These are phyloP conservation scores for Blastobotrys chiropterorum DNA, from an alignment of 805 yeast species.

Conservation along the genomic window DNA sequence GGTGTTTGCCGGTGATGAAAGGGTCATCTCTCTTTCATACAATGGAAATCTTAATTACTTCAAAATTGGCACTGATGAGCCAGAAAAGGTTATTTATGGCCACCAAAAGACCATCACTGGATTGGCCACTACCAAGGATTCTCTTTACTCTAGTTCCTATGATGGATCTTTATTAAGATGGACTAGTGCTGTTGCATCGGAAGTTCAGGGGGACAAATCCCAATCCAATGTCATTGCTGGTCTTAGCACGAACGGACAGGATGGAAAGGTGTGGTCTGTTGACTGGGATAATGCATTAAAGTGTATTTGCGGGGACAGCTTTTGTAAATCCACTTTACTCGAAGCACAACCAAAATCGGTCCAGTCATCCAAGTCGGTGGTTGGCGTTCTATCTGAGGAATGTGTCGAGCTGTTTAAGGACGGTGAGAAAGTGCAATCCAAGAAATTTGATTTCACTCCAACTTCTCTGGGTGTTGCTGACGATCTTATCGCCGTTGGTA, in stretches of 20 bases:
- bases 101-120: conserved; percentile 82
- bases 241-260: conserved; percentile 15
- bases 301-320: conserved; percentile 28
- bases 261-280: conserved; percentile 41
- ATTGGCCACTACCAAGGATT: conserved; percentile 27
- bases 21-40: conserved; percentile 58
- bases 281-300: conserved; percentile 88
- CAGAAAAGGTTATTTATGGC: conserved; percentile 49
- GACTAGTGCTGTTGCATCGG: conserved; percentile 39
- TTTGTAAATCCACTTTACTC: conserved; percentile 31
- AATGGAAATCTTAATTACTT: conserved; percentile 68
- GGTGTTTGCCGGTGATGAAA: conserved; percentile 51
- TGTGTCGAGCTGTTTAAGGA: conserved; percentile 35
- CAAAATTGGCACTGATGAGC: conserved; percentile 30
- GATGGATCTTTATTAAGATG: conserved; percentile 73
- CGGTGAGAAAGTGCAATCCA: conserved; percentile 22
- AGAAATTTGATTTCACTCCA: conserved; percentile 35
- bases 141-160: conserved; percentile 60
- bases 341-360: conserved; percentile 48
- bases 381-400: neutral
- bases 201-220: neutral
- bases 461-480: conserved; percentile 43
- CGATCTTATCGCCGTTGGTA: conserved; percentile 45
- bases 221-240: neutral
- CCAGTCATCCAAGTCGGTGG: neutral